Evolutionary conservation across 768 basidiomycete genomes (phyloP), one percentile per base, ranked within the genome.

Genomic region (Tephrocybe rancida): DNA sequence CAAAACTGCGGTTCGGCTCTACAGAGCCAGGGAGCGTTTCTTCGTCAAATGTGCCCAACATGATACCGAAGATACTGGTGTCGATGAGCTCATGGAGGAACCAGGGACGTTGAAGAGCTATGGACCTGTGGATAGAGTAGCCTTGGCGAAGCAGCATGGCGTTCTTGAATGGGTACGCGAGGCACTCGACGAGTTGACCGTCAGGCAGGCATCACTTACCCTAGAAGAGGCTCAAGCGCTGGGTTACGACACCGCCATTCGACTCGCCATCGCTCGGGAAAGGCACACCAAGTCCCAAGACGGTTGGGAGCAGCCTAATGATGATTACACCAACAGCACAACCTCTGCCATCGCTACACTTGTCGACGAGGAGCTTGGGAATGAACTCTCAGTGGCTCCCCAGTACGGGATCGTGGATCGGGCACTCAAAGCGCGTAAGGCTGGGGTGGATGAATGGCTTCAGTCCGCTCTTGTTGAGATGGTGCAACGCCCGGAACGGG

Each of bases 1-100:
- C 16, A 37, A 53, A 9, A 41, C 45, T 8, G 44, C 52, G 16
- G 38, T 53, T 29, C n/a, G 52, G 16, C 44, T 53, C 3, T 44
- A 32, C 32, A 18, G 32, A 1, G 43, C 25, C 3, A 29, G 50
- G 13, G 50, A 52, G 22, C 42, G 26, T 4, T 39, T 26, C 26
- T 7, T 44, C 21, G 16, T 21, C n/a, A n/a, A n/a, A n/a, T n/a
- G n/a, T 24, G 22, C 16, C 8, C 22, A 37, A n/a, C 27, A n/a
- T n/a, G 19, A 14, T 2, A 8, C 38, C 38, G 21, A 9, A 7
- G 30, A 32, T 13, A 32, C 30, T 32, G 7, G 6, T 16, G 14
- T 51, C n/a, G 42, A 34, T 27, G 18, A 43, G 8, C 32, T 51
- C 22, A 9, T 21, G 32, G 26, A 18, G 16, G 50, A 37, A 22